Evolutionary conservation across 2,329 filamentous ascomycete species (phyloP).

Genomic region (Penicillium capsulatum): DNA sequence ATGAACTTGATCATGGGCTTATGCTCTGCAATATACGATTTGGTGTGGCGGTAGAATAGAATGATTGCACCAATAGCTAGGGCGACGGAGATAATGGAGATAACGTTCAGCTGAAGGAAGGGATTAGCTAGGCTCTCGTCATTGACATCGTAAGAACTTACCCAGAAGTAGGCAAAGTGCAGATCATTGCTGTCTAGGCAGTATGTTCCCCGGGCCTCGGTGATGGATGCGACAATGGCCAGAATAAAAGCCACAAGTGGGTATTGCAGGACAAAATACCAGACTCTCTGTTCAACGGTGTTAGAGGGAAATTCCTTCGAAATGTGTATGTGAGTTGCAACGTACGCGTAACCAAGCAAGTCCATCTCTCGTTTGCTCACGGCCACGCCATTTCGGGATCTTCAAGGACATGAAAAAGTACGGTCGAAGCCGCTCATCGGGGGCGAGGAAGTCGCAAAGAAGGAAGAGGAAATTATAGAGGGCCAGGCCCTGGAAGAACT

Average conservation of each 20-base stretch:
- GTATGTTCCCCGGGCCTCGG: conserved; percentile 27
- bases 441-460: conserved; percentile 40
- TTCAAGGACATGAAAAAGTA: conserved; percentile 38
- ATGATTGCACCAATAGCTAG: conserved; percentile 27
- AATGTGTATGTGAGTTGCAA: not conserved
- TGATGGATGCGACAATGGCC: conserved; percentile 29
- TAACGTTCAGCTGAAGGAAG: conserved; percentile 12
- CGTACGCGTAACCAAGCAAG: conserved; percentile 27
- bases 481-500: conserved; percentile 40
- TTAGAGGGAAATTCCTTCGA: not conserved
- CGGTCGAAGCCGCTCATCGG: conserved; percentile 31
- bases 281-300: conserved; percentile 23
- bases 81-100: conserved; percentile 17
- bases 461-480: conserved; percentile 45
- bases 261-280: conserved; percentile 42
- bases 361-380: conserved; percentile 25
- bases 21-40: conserved; percentile 24
- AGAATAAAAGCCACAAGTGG: conserved; percentile 27
- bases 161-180: conserved; percentile 40
- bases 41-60: conserved; percentile 26
- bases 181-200: conserved; percentile 29
- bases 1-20: conserved; percentile 31
- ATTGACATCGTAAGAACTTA: conserved; percentile 6
- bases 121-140: not conserved
- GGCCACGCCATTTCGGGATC: conserved; percentile 24